Evolutionary conservation across 192 early-diverging fungal genomes (phyloP).

Genomic region (Phycomyces blakesleeanus): DNA sequence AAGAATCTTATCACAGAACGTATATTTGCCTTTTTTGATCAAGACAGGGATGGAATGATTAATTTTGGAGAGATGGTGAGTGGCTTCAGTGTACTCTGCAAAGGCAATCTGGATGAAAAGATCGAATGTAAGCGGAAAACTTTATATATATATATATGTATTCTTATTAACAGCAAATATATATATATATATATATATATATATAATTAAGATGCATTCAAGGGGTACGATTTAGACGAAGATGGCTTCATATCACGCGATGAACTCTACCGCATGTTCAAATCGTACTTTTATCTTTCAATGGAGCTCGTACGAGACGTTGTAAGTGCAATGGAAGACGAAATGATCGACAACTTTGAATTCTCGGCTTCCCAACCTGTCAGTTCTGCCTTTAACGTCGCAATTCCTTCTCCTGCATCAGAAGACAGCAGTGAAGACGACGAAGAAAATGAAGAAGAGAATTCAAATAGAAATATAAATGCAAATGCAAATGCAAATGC

Average conservation of each 20-base stretch:
- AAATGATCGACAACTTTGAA: constrained; percentile 80
- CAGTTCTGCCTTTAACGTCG: constrained; percentile 83
- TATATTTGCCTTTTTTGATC: constrained; percentile 89
- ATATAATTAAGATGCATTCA: constrained; percentile 64
- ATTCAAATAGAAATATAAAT: too few species aligned
- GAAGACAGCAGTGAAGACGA: constrained; percentile 16
- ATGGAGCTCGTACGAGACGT: constrained; percentile 88
- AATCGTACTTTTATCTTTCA: constrained; percentile 86
- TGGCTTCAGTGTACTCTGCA: constrained; percentile 78
- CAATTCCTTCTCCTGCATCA: constrained; percentile 56
- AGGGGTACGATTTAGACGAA: constrained; percentile 87
- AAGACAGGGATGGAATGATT: constrained; percentile 71
- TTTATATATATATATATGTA: too few species aligned
- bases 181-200: constrained; percentile 12
- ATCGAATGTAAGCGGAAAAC: constrained; percentile 81
- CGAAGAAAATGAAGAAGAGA: constrained; percentile 6
- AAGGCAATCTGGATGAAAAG: constrained; percentile 87
- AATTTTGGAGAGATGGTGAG: constrained; percentile 79
- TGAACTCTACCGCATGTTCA: constrained; percentile 86
- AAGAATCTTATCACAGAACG: constrained; percentile 83
- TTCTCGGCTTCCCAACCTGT: constrained; percentile 82
- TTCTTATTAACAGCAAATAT: too few species aligned
- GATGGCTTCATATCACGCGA: constrained; percentile 81
- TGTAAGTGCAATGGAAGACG: constrained; percentile 85
- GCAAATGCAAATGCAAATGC: too few species aligned